phyloP scores from a whole-genome alignment of 202 grass and related monocot species.

The Dendrocalamus latiflorus region DNA sequence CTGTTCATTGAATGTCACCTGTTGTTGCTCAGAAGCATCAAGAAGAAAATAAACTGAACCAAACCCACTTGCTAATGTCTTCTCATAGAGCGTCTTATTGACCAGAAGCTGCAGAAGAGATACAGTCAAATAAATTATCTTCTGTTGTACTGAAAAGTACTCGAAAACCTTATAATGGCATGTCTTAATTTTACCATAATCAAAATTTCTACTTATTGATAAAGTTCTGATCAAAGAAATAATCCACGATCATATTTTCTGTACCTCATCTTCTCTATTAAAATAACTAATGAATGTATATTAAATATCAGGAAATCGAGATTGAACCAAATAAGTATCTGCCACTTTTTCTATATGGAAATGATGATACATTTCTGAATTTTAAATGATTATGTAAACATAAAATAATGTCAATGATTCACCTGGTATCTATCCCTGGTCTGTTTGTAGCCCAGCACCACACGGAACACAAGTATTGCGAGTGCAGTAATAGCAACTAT shows the following conservation, averaged over 20 bases:
- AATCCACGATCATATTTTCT: neutral
- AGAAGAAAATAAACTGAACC: constrained; percentile 94
- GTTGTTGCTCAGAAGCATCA: constrained; percentile 96
- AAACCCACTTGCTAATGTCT: constrained; percentile 94
- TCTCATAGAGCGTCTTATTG: constrained; percentile 90
- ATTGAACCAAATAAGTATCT: constrained; percentile 9
- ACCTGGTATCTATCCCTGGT: constrained; percentile 90
- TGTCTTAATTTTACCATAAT: neutral
- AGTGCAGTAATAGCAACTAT: constrained; percentile 71
- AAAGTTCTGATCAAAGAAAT: neutral
- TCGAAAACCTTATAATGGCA: neutral
- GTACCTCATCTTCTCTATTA: neutral
- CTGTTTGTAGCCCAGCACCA: constrained; percentile 88
- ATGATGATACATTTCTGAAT: neutral
- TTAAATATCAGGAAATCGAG: neutral
- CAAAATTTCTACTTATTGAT: neutral
- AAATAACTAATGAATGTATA: neutral
- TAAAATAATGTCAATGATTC: neutral
- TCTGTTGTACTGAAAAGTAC: neutral
- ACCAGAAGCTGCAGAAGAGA: constrained; percentile 69
- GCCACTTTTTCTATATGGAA: neutral
- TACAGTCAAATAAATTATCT: neutral
- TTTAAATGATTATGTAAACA: neutral
- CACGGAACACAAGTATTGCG: constrained; percentile 64
- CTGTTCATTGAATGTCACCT: constrained; percentile 43